Base-by-base conservation (phyloP, 345 rosid species). In the Sisymbrium irio region DNA sequence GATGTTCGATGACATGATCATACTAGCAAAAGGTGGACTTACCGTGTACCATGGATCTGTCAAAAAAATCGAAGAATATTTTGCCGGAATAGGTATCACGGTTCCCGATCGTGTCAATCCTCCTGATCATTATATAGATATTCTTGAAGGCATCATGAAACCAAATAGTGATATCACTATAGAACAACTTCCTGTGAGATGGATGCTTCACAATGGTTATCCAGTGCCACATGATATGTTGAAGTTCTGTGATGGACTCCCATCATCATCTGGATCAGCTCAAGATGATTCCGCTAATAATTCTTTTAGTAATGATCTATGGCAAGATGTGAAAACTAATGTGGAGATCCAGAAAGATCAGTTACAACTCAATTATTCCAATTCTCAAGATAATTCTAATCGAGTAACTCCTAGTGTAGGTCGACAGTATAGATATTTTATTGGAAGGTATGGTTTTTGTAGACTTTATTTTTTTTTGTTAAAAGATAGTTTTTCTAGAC, bases 201-300 rank as follows among this genome's bases (percentile, higher is more conserved):
- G 98, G 98, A 89, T 92, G 98, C 66, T 92, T 14, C 93, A 89
- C 53, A 92, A 92, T 62, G 90, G 96, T 50, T 88, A 92, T 39
- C 69, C 96, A 0, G 79, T 92, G 18, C 98, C 96, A 19, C 77
- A 85, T 14, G 98, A 92, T 80, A 83, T 92, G 95, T 84, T 92
- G 62, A 81, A 87, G 30, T 56, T 55, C 36, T 77, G 81, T 42
- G 97, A 88, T 70, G 84, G 83, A 76, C 81, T 88, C 3, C 62
- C 53, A 0, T 65, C 69, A 55, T 25, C 80, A 37, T 75, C 80
- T 62, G 65, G 79, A 56, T 27, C 73, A 62, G 40, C 71, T 42
- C 72, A 33, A 47, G 78, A 65, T 7, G 75, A 33, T 28, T 76
- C 68, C 3, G 33, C 60, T 2, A 79, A 77, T 28, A 79, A 80